Base-by-base conservation (phyloP, 345 rosid genomes). In the Heritiera littoralis region DNA sequence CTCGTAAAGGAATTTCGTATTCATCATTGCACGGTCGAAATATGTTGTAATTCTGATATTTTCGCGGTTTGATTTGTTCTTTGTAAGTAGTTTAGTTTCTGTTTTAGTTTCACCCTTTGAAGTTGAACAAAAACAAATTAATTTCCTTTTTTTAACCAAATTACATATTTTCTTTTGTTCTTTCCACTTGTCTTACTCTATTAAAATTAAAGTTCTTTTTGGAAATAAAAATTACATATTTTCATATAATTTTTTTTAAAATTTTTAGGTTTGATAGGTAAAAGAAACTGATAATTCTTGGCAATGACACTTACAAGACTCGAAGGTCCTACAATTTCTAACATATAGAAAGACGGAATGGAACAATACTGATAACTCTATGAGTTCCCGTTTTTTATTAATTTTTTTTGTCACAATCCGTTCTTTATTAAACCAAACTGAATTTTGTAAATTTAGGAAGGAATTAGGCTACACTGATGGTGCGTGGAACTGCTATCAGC, bases 261-360 rank as follows among this genome's bases (percentile, higher is more conserved):
- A 45, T 18, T 48, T 43, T 14, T 67, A 41, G 23, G 0, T 55
- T n/a, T 3, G 43, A 6, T 70, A 13, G 64, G 68, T 43, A 45
- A 15, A 55, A 17, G 28, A 23, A 23, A 23, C 7, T 70, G 48
- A 65, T 30, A 78, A 58, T 64, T 74, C n/a, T 7, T 12, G 38
- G 75, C 11, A 71, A 88, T 90, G 91, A 79, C 78, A 32, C 80
- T 87, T 60, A 81, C 85, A 66, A 86, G 84, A 83, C 77, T 87
- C 11, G 74, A 85, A 66, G 84, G 86, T 48, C 67, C 80, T 54
- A 70, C 79, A 73, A 70, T 86, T 45, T 82, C 78, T 56, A 43
- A 60, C 80, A 20, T 41, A 78, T 72, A 85, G 86, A 69, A 81
- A 54, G 43, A 43, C 64, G 52, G 83, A 77, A 43, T 78, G 78